These are phyloP conservation scores for Oidium heveae DNA, from an alignment of 2,329 filamentous ascomycete species.

Conservation along the genomic window DNA sequence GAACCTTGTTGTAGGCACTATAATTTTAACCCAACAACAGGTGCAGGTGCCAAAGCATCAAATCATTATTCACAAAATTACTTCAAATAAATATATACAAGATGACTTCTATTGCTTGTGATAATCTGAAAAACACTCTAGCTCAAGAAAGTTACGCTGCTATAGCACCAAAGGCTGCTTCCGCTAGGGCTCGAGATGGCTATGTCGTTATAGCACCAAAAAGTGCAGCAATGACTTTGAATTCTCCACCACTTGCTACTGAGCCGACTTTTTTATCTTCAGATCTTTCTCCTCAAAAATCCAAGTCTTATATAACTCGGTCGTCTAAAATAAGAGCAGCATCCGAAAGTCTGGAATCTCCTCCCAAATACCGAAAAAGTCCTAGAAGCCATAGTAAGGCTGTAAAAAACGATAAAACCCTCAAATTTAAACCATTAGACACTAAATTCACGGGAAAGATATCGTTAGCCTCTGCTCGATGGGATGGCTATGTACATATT, in stretches of 20 bases:
- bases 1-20: too few relatives aligned
- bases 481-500: too few relatives aligned
- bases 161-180: neutral
- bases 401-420: too few relatives aligned
- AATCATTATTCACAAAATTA: too few relatives aligned
- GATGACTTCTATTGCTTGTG: constrained; percentile 36
- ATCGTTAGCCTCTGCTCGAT: too few relatives aligned
- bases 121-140: constrained; percentile 32
- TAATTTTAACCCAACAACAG: too few relatives aligned
- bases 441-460: too few relatives aligned
- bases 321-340: neutral
- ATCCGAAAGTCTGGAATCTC: neutral
- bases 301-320: neutral
- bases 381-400: too few relatives aligned
- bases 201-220: constrained; percentile 47
- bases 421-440: too few relatives aligned
- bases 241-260: constrained; percentile 49
- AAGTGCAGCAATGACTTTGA: constrained; percentile 24
- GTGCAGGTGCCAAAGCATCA: too few relatives aligned
- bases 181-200: constrained; percentile 27
- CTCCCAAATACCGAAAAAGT: too few relatives aligned
- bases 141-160: constrained; percentile 17
- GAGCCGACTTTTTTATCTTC: constrained; percentile 92
- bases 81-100: constrained; percentile 28
- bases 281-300: constrained; percentile 17